Evolutionary conservation across 164 flowering plant species (phyloP), one percentile per base, ranked within the genome.

Genomic region (Magnolia kwangsiensis): DNA sequence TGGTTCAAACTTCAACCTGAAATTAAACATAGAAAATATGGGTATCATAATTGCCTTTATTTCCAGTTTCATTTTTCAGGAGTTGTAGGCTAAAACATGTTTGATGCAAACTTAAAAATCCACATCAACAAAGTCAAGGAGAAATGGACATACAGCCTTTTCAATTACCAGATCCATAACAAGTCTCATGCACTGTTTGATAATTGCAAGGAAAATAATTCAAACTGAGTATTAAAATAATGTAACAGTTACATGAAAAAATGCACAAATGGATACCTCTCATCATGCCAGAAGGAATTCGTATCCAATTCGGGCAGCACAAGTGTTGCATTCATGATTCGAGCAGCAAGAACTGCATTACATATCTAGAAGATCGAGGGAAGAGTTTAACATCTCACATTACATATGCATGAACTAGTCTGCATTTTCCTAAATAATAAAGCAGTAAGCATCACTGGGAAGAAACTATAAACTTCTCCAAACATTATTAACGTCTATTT

Each of bases 251-350:
- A 55, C 18, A 55, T 55, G 61, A 55, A 16, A 64, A n/a, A n/a
- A 64, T 21, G 24, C n/a, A 64, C 29, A 64, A 77, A 77, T 18
- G 68, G 59, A 71, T 87, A 96, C 99, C 98, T 94, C 72, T 91
- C 89, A 86, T 96, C 99, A 81, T 89, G 97, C 99, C 99, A 96
- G 75, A 90, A 96, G 66, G 97, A 91, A 80, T 96, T 94, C 69
- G 98, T 92, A 82, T 96, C 99, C 87, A 96, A 85, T 82, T 96
- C 99, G 4, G 99, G 99, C 75, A 96, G 89, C 77, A 96, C 98
- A 71, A 96, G 96, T 18, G 98, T 94, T 13, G 99, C 98, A 87
- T 96, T 94, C 98, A 96, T 91, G 72, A 96, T 96, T 69, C 99
- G 84, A 55, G 98, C 99, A 85, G 97, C 99, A 82, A 96, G 96